Evolutionary conservation across 352 stramenopile species (phyloP).

Genomic region (Globisporangium irregulare): DNA sequence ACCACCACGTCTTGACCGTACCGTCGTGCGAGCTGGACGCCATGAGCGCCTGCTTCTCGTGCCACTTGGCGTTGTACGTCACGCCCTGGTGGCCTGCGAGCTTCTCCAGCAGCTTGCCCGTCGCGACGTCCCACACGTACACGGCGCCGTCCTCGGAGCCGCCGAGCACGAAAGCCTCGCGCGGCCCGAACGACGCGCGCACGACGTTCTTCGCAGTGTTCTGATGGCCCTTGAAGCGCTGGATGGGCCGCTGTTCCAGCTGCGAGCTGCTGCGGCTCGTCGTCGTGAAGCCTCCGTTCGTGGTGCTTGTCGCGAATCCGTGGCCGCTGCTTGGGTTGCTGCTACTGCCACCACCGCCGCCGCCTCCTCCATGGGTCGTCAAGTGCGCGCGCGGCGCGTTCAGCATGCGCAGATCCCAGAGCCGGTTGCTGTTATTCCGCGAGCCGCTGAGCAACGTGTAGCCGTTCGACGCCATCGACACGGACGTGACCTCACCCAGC

Average conservation of each 20-base stretch:
- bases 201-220: constrained; percentile 90
- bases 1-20: constrained; percentile 91
- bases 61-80: constrained; percentile 85
- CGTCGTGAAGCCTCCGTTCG: constrained; percentile 12
- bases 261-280: constrained; percentile 20
- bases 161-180: constrained; percentile 83
- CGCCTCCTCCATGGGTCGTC: constrained; percentile 10
- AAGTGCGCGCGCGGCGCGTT: constrained; percentile 63
- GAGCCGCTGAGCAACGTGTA: constrained; percentile 80
- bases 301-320: constrained; percentile 7
- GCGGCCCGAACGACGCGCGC: constrained; percentile 77
- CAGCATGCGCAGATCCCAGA: constrained; percentile 89
- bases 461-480: constrained; percentile 80
- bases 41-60: constrained; percentile 83
- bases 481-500: constrained; percentile 82
- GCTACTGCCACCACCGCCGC: constrained; percentile 7
- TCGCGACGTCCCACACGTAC: constrained; percentile 88
- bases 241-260: constrained; percentile 64
- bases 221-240: constrained; percentile 88
- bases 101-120: constrained; percentile 80
- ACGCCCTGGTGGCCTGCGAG: constrained; percentile 74
- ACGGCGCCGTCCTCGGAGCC: constrained; percentile 84
- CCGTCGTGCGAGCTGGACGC: constrained; percentile 84
- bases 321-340: neutral
- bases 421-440: constrained; percentile 85